These are phyloP conservation scores for Pythium vanterpoolii DNA, from an alignment of 352 stramenopile species.

Conservation along the genomic window DNA sequence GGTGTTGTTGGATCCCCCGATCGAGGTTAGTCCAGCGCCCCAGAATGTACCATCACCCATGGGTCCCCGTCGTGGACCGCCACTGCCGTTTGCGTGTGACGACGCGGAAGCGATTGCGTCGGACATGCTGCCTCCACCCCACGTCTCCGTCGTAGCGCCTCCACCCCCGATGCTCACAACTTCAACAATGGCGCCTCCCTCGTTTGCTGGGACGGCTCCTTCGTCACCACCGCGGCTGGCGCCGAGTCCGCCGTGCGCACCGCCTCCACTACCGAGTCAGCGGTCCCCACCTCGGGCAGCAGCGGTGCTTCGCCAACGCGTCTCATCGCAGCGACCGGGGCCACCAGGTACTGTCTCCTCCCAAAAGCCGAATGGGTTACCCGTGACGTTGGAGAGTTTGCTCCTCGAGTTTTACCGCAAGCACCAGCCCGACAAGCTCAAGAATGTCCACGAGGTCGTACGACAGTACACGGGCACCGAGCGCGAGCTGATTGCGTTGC, in stretches of 20 bases:
- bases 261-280: not conserved
- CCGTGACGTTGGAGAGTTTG: slow-evolving; percentile 46
- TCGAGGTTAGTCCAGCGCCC: too few relatives aligned
- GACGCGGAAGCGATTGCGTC: not conserved
- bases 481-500: slow-evolving; percentile 47
- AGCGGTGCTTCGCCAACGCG: slow-evolving; percentile 14
- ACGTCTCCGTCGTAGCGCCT: not conserved
- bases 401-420: slow-evolving; percentile 70
- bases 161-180: not conserved
- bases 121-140: slow-evolving; percentile 8
- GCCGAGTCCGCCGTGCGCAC: slow-evolving; percentile 14
- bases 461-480: slow-evolving; percentile 65
- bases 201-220: not conserved
- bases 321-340: slow-evolving; percentile 1
- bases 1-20: not conserved
- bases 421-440: slow-evolving; percentile 72
- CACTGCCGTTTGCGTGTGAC: slow-evolving; percentile 18
- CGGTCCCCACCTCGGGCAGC: slow-evolving; percentile 19
- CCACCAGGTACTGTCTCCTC: not conserved
- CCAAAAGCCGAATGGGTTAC: not conserved
- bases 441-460: slow-evolving; percentile 54
- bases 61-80: not conserved
- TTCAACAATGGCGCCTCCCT: not conserved
- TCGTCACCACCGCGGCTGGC: slow-evolving; percentile 5
- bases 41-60: slow-evolving; percentile 18